Percentiles rank a stretch among this genome's conserved stretches.
phyloP scores from a whole-genome alignment of 768 basidiomycete species.

The Gymnopilus dilepis region DNA sequence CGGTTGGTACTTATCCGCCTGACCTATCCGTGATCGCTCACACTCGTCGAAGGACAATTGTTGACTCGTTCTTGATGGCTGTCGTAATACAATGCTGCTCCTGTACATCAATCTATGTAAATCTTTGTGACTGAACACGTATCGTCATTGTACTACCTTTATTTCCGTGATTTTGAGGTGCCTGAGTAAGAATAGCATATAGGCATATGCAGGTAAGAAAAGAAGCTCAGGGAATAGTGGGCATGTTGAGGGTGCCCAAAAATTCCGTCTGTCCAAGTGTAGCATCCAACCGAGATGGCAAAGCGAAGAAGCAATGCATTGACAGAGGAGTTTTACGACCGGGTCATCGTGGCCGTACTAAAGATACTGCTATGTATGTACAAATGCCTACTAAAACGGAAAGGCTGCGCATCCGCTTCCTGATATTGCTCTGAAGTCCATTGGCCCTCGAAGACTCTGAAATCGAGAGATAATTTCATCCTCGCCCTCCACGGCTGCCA shows the following conservation, averaged over 20 bases:
- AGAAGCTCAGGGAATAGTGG: no score
- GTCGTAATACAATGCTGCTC: no score
- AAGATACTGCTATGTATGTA: background rate
- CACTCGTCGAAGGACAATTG: no score
- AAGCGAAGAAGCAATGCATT: constrained; percentile 3
- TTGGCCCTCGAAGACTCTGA: background rate
- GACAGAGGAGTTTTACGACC: background rate
- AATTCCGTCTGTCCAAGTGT: background rate
- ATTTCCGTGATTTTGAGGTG: background rate
- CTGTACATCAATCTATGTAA: background rate
- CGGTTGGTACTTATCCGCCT: no score
- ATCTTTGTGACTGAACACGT: background rate
- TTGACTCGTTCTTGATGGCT: no score
- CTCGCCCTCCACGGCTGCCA: background rate
- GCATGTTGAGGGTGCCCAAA: background rate
- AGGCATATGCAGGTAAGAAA: background rate
- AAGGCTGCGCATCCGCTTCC: background rate
- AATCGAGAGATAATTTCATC: background rate
- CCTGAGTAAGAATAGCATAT: background rate
- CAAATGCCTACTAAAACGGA: background rate
- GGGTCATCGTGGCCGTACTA: background rate
- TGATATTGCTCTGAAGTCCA: background rate
- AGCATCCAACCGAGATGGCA: background rate
- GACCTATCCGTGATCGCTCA: no score
- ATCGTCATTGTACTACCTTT: background rate